Percentiles rank a stretch among this genome's conserved stretches.
phyloP scores from a whole-genome alignment of 495 filamentous ascomycete species.

The Penicillium tannophilum region DNA sequence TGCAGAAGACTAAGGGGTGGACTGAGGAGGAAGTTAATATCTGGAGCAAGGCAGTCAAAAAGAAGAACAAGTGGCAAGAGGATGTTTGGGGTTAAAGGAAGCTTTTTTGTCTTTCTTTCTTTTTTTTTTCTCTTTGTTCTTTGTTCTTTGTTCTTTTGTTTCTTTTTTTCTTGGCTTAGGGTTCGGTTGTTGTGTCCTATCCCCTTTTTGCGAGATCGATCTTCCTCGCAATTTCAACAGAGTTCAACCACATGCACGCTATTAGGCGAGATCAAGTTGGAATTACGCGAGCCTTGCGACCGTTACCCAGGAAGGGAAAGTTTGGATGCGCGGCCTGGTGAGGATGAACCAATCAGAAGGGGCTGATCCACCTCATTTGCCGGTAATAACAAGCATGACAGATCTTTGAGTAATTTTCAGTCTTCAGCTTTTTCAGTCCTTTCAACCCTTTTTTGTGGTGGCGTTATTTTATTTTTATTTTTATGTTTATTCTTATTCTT shows the following conservation, averaged over 20 bases:
- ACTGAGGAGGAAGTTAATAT: constrained; percentile 37
- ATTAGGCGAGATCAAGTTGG: background rate
- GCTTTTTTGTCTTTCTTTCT: background rate
- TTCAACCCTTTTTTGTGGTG: background rate
- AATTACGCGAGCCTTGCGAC: background rate
- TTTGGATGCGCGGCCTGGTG: background rate
- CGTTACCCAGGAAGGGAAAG: background rate
- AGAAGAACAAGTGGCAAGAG: constrained; percentile 51
- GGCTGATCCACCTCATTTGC: background rate
- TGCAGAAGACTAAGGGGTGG: constrained; percentile 36
- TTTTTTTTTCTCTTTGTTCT: background rate
- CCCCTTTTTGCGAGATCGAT: background rate
- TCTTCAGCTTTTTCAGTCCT: background rate
- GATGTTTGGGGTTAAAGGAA: constrained; percentile 40
- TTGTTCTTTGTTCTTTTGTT: background rate
- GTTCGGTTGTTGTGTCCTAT: background rate
- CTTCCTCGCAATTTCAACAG: background rate
- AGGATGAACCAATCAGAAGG: background rate
- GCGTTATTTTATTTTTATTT: no score
- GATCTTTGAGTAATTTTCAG: background rate
- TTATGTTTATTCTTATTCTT: background rate
- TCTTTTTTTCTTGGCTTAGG: background rate
- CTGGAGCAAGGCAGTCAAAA: constrained; percentile 48
- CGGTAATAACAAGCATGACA: background rate
- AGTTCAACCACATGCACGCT: background rate